These are phyloP conservation scores for Aspergillus aculeatus DNA, from an alignment of 2,329 filamentous ascomycete genomes.

Conservation along the genomic window DNA sequence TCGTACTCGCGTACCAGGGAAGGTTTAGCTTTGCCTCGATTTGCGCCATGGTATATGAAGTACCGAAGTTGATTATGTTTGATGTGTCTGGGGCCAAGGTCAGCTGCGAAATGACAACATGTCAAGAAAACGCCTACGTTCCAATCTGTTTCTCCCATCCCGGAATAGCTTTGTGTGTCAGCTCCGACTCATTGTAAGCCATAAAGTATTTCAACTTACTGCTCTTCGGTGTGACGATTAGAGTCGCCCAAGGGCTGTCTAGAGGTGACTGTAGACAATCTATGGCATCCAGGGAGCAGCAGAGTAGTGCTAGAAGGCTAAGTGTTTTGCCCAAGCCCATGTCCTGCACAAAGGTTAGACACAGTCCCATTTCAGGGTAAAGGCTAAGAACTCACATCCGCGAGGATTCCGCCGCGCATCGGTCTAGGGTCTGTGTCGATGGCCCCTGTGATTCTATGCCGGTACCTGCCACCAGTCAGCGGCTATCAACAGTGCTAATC, in stretches of 20 bases:
- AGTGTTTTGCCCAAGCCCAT: slow-evolving; percentile 12
- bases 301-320: background rate
- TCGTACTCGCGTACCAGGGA: background rate
- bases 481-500: no score
- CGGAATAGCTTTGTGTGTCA: background rate
- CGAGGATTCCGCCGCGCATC: slow-evolving; percentile 1
- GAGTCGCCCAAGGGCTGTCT: background rate
- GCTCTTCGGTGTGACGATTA: slow-evolving; percentile 4
- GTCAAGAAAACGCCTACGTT: background rate
- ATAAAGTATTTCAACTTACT: background rate
- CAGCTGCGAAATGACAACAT: background rate
- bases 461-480: no score
- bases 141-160: slow-evolving; percentile 6
- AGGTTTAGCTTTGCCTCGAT: background rate
- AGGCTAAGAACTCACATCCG: background rate
- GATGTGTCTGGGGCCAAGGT: slow-evolving; percentile 3
- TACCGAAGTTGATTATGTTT: background rate
- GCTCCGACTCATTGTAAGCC: background rate
- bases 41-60: slow-evolving; percentile 4
- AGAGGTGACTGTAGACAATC: background rate
- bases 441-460: no score
- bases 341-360: background rate
- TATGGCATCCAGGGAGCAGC: background rate
- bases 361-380: background rate
- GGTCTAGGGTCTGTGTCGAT: no score